Conservation (phyloP, 2,329 filamentous ascomycete genomes). For the Colletotrichum sp. region DNA sequence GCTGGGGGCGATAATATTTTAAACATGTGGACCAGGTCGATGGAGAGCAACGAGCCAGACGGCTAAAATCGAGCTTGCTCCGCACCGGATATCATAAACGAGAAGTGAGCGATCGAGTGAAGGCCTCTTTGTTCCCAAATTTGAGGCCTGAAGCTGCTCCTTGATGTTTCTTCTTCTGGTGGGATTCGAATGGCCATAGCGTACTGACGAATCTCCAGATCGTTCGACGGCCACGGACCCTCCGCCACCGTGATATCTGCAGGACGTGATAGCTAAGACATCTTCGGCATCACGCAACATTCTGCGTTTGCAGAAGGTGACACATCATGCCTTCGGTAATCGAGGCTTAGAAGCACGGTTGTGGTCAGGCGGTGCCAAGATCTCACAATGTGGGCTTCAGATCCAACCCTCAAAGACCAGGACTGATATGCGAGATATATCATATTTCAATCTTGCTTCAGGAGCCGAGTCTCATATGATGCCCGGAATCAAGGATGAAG, state of each 20-base stretch:
- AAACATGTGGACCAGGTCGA: neutral
- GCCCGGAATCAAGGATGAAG: neutral
- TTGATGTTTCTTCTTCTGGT: slow-evolving; percentile 2
- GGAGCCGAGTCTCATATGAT: neutral
- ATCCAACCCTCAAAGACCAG: neutral
- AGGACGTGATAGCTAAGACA: neutral
- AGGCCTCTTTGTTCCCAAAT: neutral
- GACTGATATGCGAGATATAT: neutral
- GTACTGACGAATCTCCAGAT: neutral
- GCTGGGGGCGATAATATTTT: neutral
- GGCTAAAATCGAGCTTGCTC: neutral
- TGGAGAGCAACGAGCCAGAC: neutral
- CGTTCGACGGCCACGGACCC: neutral
- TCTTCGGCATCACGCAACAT: neutral
- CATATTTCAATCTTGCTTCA: neutral
- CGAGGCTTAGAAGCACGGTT: neutral
- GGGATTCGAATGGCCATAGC: neutral
- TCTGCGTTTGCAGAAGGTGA: neutral
- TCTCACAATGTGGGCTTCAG: neutral
- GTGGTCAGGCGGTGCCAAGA: neutral
- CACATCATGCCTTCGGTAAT: neutral
- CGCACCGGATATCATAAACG: neutral
- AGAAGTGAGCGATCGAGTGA: neutral
- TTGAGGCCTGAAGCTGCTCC: neutral
- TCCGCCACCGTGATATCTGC: neutral